These are phyloP conservation scores for Elaeis oleifera DNA, from an alignment of 202 grass and related monocot genomes.

Conservation along the genomic window DNA sequence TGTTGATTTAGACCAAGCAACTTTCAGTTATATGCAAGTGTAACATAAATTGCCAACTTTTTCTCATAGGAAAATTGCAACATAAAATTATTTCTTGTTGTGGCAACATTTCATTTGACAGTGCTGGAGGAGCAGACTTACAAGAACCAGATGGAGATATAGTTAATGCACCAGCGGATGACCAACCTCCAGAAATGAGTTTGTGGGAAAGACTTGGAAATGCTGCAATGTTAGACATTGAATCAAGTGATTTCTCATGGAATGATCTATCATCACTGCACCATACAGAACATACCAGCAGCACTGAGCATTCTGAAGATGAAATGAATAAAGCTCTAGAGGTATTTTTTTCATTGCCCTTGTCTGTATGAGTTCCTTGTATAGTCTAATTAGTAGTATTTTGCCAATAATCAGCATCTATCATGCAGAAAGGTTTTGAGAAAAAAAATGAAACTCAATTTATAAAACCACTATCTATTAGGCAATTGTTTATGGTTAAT, in stretches of 20 bases:
- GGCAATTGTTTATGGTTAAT: too few relatives aligned
- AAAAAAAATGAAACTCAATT: too few relatives aligned
- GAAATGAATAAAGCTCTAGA: conserved; percentile 78
- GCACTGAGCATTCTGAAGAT: conserved; percentile 70
- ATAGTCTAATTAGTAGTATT: neutral
- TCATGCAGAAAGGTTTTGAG: too few relatives aligned
- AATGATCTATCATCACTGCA: conserved; percentile 66
- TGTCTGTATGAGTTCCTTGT: neutral
- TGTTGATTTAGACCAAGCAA: too few relatives aligned
- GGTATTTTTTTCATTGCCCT: conserved; percentile 34
- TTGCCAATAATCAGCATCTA: too few relatives aligned
- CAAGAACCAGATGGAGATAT: conserved; percentile 25
- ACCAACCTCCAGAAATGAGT: conserved; percentile 57
- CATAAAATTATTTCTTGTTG: conserved; percentile 20
- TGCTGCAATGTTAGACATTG: conserved; percentile 52
- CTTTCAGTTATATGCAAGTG: too few relatives aligned
- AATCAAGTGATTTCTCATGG: conserved; percentile 77
- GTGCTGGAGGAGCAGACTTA: conserved; percentile 31
- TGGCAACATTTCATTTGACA: conserved; percentile 25
- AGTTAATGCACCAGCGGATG: conserved; percentile 15
- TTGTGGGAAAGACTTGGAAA: conserved; percentile 88
- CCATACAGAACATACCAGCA: conserved; percentile 78
- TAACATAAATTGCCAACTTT: too few relatives aligned
- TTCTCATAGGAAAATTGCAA: too few relatives aligned
- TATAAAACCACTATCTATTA: too few relatives aligned